Base-by-base conservation (phyloP, 768 basidiomycete genomes). In the Lepiota subincarnata region DNA sequence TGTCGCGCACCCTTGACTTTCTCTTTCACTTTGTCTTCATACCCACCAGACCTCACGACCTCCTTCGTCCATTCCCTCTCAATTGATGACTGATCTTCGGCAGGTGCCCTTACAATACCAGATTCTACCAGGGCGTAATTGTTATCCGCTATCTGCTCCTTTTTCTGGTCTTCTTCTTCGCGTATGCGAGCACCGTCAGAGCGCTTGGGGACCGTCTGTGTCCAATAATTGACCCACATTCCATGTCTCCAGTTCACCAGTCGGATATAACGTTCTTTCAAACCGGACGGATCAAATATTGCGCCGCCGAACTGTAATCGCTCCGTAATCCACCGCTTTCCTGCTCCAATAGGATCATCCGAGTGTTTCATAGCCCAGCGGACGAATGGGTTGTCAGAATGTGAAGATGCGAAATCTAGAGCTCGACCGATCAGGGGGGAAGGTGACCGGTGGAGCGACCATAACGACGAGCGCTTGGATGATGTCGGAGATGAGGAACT, bases 201-300 rank as follows among this genome's bases (percentile, higher is more conserved):
- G 16, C 16, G 8, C 24, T 58, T 48, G 26, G 71, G 60, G 8
- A 65, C 49, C 0, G 80, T 80, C 47, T 73, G 68, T n/a, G 80
- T 83, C 78, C 79, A 84, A 57, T 80, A 83, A 62, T 82, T 82
- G 10, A 80, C 65, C 82, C 82, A 83, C 34, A 75, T 40, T 2
- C 78, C 78, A n/a, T 74, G 72, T 34, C 68, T 66, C 81, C 82
- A 83, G 0, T 57, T 64, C 5, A 78, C 74, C 14, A 84, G 66
- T 11, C 57, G 64, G 10, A 64, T 58, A 59, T 83, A 84, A n/a
- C 82, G 75, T 4, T 69, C 66, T 47, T 71, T 72, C 38, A 84
- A 64, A 0, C 74, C 78, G 5, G 59, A 60, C 0, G 80, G 79
- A 57, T 83, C 81, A 60, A 83, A 81, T 78, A 83, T 80, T 60